These are phyloP conservation scores for Dittrichia graveolens DNA, from an alignment of 129 eudicot genomes.

Conservation along the genomic window DNA sequence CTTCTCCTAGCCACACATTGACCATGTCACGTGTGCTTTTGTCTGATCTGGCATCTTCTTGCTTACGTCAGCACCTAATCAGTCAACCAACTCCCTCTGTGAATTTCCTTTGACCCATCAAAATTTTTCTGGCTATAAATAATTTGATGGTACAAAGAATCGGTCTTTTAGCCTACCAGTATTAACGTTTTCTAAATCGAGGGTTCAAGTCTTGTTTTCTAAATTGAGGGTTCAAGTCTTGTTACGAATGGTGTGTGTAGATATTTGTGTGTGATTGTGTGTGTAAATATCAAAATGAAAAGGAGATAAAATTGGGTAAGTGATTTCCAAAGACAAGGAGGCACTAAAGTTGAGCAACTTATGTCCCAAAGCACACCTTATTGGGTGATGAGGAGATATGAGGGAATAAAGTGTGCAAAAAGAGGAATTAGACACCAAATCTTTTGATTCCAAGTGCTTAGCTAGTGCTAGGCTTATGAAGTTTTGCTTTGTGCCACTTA, in stretches of 20 bases:
- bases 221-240: too few species aligned
- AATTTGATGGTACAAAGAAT: background rate
- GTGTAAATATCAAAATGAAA: background rate
- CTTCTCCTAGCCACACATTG: conserved; percentile 39
- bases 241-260: background rate
- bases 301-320: conserved; percentile 14
- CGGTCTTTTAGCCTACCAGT: too few species aligned
- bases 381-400: conserved; percentile 27
- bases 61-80: conserved; percentile 13
- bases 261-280: background rate
- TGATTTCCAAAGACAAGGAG: conserved; percentile 29
- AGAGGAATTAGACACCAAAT: conserved; percentile 28
- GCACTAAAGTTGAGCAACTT: conserved; percentile 28
- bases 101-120: conserved; percentile 32
- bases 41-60: conserved; percentile 35
- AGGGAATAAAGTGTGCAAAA: conserved; percentile 39
- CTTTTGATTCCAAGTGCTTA: conserved; percentile 31
- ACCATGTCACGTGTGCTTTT: conserved; percentile 26
- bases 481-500: conserved; percentile 30
- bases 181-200: too few species aligned
- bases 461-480: conserved; percentile 27
- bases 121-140: background rate
- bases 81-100: conserved; percentile 23
- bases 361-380: conserved; percentile 38
- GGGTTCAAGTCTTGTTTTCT: too few species aligned